Base-by-base conservation (phyloP, 2,329 filamentous ascomycete genomes). In the Aspergillus terreus region DNA sequence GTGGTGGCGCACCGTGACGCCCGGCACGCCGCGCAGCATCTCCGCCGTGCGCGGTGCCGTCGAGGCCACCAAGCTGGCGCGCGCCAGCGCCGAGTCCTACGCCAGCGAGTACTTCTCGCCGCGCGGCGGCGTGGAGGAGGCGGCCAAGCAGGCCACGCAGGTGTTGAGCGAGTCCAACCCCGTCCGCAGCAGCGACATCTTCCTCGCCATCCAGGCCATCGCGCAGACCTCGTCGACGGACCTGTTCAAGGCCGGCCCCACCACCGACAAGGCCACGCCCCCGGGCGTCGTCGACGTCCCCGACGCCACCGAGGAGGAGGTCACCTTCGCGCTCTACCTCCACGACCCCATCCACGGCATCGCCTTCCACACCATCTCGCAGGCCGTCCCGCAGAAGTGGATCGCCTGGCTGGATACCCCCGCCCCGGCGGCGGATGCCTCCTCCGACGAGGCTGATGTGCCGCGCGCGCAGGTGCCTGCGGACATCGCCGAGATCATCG, bases 121-220 rank as follows among this genome's bases (percentile, higher is more conserved):
- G 3, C 80, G 83, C 54, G 92, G 92, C 30, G 92, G 92, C 2
- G 71, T 96, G 3, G 87, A 92, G 70, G 81, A 84, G 61, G 92
- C 90, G 23, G 88, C 89, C 54, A 84, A 87, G 63, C 83, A 88
- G 49, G 91, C 91, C 0, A 86, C 87, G 0, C 85, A 95, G 70
- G 81, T 86, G 2, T 73, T 95, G 38, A 90, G 84, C 71, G 90
- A 95, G 69, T 82, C 80, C 40, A 97, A 96, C 69, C 92, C 94
- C 0, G 90, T 95, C 11, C 84, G 94, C 51, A 95, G 87, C 65
- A 95, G 89, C 53, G 90, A 99, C 68, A 88, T 99, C 57, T 99
- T 99, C 80, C 79, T 99, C 30, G 84, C 92, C n/a, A 86, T 99
- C 32, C 94, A 99, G 74, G 90, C 94, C 9, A 83, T 97, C 63